Evolutionary conservation across 768 basidiomycete genomes (phyloP).

Genomic region (Serendipita vermifera): DNA sequence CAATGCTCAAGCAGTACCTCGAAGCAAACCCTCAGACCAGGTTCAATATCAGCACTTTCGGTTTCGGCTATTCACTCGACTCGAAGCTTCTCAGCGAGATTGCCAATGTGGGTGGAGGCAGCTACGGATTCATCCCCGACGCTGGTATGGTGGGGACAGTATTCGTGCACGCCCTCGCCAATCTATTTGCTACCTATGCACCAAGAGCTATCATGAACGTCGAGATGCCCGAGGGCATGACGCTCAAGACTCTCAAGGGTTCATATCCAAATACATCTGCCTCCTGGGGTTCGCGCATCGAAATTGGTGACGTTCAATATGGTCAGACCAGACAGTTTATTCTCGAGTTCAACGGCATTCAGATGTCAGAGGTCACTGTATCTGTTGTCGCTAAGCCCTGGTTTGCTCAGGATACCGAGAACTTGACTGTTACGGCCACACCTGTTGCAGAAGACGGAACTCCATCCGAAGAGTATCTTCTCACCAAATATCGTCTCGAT

Average conservation of each 20-base stretch:
- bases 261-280: not conserved
- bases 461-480: not conserved
- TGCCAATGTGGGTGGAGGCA: conserved; percentile 11
- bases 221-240: conserved; percentile 8
- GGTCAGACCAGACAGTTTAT: conserved; percentile 10
- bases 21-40: conserved; percentile 12
- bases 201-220: conserved; percentile 1
- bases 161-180: conserved; percentile 16
- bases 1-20: conserved; percentile 14
- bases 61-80: conserved; percentile 16
- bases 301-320: conserved; percentile 11
- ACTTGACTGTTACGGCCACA: not conserved
- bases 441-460: too few species aligned
- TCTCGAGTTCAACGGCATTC: conserved; percentile 1
- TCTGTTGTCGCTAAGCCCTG: not conserved
- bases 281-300: conserved; percentile 4
- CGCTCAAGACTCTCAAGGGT: not conserved
- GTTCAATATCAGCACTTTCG: conserved; percentile 16
- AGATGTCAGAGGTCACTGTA: not conserved
- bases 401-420: not conserved
- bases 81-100: conserved; percentile 14
- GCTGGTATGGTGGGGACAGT: conserved; percentile 16
- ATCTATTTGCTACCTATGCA: conserved; percentile 15
- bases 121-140: conserved; percentile 14
- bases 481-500: not conserved